Evolutionary conservation across 176 grass and related monocot genomes (phyloP), one percentile per base, ranked within the genome.

Genomic region (Aegilops umbellulata): DNA sequence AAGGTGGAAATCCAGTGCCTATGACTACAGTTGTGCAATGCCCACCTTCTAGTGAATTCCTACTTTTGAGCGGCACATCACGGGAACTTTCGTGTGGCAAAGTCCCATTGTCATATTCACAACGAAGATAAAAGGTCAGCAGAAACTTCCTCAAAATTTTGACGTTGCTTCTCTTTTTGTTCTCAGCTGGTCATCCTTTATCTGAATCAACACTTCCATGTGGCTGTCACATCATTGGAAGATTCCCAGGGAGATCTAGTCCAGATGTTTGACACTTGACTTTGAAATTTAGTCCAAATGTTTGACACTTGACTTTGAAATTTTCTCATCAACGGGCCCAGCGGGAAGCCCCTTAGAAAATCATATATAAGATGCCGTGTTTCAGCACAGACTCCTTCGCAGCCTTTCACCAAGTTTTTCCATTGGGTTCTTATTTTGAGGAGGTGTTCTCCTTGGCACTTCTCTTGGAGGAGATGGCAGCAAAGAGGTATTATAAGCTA

Each of bases 381-480:
- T 69, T 53, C 20, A 23, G 17, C 66, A 53, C 42, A 82, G 47
- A 15, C 10, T 65, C 12, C 16, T 10, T 61, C 22, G 13, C 46
- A 41, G 31, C 31, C 57, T 79, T 4, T 62, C 11, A 12, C 14
- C 14, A 47, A 65, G 58, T 27, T 17, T 64, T 27, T 14, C 13
- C 38, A 58, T 25, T 19, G 20, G 22, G 11, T 71, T 4, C 30
- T 39, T 24, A 2, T 41, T 57, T 65, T 74, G 20, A 31, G 32
- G 7, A 34, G 77, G n/a, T 24, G 29, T 1, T 61, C 72, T 26
- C 35, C 16, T 10, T 41, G 10, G 15, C 29, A 14, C 31, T 0
- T 10, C 7, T 51, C 7, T 51, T 23, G 25, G 32, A 85, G 32
- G 65, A 19, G 69, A 93, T 95, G 91, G 91, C 90, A 3, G 65